Evolutionary conservation across 805 yeast genomes (phyloP), one percentile per base, ranked within the genome.

Genomic region (Suhomyces xylopsoci): DNA sequence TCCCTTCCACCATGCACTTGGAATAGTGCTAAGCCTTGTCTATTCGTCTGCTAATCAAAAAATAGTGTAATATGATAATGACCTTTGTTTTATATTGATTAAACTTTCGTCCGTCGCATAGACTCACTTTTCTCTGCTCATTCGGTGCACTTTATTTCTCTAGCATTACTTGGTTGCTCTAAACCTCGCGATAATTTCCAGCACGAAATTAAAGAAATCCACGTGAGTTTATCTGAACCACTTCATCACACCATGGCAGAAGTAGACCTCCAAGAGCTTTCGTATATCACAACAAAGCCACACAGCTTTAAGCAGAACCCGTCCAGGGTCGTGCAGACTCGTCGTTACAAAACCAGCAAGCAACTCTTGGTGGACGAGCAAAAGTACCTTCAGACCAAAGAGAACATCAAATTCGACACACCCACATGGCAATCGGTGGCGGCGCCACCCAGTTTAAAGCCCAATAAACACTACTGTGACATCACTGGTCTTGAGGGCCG

Each of bases 371-470:
- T 83, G 5, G 97, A 93, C 60, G 98, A 93, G 67, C 80, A 81
- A 59, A 87, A 87, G 62, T 80, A 93, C 46, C 70, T 76, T 28
- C 78, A 74, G 52, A 62, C 74, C 51, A 71, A 75, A 48, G 66
- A 70, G 19, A 61, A 69, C 63, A 56, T 76, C 51, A 66, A 73
- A 34, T 69, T 73, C 43, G 78, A 83, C 54, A 77, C 82, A 6
- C 84, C 90, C 9, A 88, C 93, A 0, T 88, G 82, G 67, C 79
- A 83, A 55, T 81, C 85, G 38, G 72, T 92, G 5, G 82, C 82
- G 26, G 96, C 97, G 0, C 96, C 97, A 2, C 98, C 98, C 0
- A 87, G 94, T 3, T 70, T 91, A 58, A 80, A 75, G 56, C 98
- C 98, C 0, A 73, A 78, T 15, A 90, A 87, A 70, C 86, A 84